Conservation (phyloP, 1,284 basidiomycete species). For the Microbotryum silenes-acaulis region DNA sequence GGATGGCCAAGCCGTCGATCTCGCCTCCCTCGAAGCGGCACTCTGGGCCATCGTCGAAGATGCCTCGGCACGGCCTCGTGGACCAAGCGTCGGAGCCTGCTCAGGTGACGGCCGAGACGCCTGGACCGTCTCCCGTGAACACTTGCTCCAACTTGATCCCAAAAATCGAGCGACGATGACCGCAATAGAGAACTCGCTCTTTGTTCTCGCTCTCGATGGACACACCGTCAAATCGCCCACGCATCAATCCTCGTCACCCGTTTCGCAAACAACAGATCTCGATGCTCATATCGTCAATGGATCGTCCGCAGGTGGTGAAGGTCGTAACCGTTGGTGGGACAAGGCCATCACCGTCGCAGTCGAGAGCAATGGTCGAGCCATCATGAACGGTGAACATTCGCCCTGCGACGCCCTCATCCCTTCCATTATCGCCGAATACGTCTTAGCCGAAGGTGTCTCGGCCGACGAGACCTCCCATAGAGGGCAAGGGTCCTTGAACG, state of each 20-base stretch:
- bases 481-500: background rate
- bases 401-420: slow-evolving; percentile 87
- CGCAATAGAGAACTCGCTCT: slow-evolving; percentile 63
- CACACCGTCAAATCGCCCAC: slow-evolving; percentile 45
- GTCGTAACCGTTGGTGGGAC: slow-evolving; percentile 86
- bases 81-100: slow-evolving; percentile 58
- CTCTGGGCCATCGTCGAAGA: slow-evolving; percentile 63
- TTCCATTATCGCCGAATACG: slow-evolving; percentile 80
- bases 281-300: slow-evolving; percentile 72
- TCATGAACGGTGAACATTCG: slow-evolving; percentile 86
- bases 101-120: slow-evolving; percentile 71
- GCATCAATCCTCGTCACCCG: slow-evolving; percentile 47
- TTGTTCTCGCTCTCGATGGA: slow-evolving; percentile 57
- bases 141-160: slow-evolving; percentile 61
- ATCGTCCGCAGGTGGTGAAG: slow-evolving; percentile 58
- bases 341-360: slow-evolving; percentile 77
- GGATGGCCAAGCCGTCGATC: slow-evolving; percentile 40
- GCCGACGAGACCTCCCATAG: background rate
- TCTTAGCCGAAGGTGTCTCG: slow-evolving; percentile 51
- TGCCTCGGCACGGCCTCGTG: slow-evolving; percentile 50
- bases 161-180: slow-evolving; percentile 55
- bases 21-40: slow-evolving; percentile 58
- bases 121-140: slow-evolving; percentile 75
- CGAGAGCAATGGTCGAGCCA: slow-evolving; percentile 76
- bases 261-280: slow-evolving; percentile 46